Conservation (phyloP, 192 early-diverging fungal genomes). For the Backusella tarrabulga region DNA sequence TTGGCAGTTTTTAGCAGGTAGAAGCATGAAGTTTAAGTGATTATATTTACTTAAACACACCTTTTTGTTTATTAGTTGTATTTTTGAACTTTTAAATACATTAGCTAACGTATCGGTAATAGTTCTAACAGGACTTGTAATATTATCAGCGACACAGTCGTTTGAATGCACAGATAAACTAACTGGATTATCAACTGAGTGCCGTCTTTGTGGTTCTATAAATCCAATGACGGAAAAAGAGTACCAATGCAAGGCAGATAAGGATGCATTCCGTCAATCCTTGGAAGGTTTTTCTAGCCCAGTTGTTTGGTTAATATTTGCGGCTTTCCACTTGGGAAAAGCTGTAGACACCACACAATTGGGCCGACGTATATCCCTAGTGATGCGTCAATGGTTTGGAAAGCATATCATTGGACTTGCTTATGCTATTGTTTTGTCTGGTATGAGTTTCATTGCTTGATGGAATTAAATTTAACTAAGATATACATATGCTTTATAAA, state of each 20-base stretch:
- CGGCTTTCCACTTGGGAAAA: conserved; percentile 70
- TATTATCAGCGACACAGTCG: conserved; percentile 55
- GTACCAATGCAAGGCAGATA: conserved; percentile 54
- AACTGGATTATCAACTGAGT: conserved; percentile 48
- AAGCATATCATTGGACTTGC: conserved; percentile 49
- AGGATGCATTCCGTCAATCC: conserved; percentile 56
- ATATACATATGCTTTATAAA: conserved; percentile 18
- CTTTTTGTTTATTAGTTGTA: conserved; percentile 27
- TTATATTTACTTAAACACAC: neutral
- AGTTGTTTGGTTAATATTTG: conserved; percentile 67
- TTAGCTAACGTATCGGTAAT: conserved; percentile 48
- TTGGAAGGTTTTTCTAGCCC: conserved; percentile 56
- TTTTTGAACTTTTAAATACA: conserved; percentile 50
- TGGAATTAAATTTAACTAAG: neutral
- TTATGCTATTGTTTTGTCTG: conserved; percentile 46
- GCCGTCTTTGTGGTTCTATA: conserved; percentile 40
- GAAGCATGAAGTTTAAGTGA: neutral
- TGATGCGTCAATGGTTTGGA: conserved; percentile 49
- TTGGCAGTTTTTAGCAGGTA: conserved; percentile 36
- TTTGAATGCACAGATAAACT: conserved; percentile 54
- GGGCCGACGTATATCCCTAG: conserved; percentile 61
- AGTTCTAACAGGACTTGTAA: conserved; percentile 47
- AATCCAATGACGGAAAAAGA: conserved; percentile 18
- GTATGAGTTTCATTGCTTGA: neutral
- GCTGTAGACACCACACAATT: conserved; percentile 57